Percentiles rank a stretch among this genome's conserved stretches.
phyloP scores from a whole-genome alignment of 352 stramenopile species.

The Pythium aristosporum region DNA sequence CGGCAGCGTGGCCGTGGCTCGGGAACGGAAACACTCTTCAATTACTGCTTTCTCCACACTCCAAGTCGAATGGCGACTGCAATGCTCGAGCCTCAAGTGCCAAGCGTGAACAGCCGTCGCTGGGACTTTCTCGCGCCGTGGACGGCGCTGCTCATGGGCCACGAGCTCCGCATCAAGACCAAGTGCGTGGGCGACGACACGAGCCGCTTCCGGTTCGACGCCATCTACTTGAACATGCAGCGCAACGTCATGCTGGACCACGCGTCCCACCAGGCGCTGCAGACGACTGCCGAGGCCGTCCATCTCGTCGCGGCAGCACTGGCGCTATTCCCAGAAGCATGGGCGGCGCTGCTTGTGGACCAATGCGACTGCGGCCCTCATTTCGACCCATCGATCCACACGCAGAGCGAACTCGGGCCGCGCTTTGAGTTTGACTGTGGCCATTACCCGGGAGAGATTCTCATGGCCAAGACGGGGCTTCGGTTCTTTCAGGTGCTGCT shows the following conservation, averaged over 20 bases:
- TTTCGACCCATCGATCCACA: slow-evolving; percentile 5
- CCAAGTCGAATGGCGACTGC: not conserved
- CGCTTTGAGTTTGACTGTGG: slow-evolving; percentile 21
- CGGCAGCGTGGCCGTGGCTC: not conserved
- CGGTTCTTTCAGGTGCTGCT: slow-evolving; percentile 13
- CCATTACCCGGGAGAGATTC: slow-evolving; percentile 8
- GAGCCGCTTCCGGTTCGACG: slow-evolving; percentile 15
- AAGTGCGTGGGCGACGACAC: slow-evolving; percentile 8
- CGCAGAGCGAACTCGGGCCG: not conserved
- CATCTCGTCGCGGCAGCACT: slow-evolving; percentile 10
- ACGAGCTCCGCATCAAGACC: slow-evolving; percentile 16
- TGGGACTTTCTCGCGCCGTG: slow-evolving; percentile 17
- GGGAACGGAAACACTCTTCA: not conserved
- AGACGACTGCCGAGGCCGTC: slow-evolving; percentile 13
- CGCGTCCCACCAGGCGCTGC: slow-evolving; percentile 2
- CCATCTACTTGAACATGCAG: slow-evolving; percentile 18
- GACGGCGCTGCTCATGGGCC: slow-evolving; percentile 13
- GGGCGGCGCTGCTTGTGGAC: slow-evolving; percentile 3
- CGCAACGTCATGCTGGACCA: slow-evolving; percentile 9
- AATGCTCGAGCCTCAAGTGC: not conserved
- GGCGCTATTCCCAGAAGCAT: slow-evolving; percentile 6
- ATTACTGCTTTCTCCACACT: not conserved
- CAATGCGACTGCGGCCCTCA: slow-evolving; percentile 8
- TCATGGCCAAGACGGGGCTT: slow-evolving; percentile 7
- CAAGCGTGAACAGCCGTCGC: not conserved